These are phyloP conservation scores for Citrus glauca DNA, from an alignment of 345 rosid genomes.

Conservation along the genomic window DNA sequence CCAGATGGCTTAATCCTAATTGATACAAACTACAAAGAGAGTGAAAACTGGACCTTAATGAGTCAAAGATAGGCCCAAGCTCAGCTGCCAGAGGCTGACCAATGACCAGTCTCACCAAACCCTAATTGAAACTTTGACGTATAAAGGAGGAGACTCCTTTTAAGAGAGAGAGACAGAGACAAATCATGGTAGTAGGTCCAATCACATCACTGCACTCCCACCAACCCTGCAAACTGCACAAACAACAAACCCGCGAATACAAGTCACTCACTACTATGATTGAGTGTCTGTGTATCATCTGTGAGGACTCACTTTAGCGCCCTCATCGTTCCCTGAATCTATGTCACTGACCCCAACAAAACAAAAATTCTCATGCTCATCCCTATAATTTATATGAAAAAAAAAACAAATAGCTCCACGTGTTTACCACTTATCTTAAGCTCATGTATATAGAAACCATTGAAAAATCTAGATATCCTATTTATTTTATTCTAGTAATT, in stretches of 20 bases:
- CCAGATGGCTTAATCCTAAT: too few relatives aligned
- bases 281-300: background rate
- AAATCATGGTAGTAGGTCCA: slow-evolving; percentile 7
- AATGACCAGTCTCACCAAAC: slow-evolving; percentile 5
- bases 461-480: too few relatives aligned
- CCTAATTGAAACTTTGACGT: slow-evolving; percentile 4
- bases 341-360: slow-evolving; percentile 5
- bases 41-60: background rate
- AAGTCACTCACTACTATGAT: background rate
- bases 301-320: background rate
- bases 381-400: background rate
- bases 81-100: background rate
- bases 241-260: background rate
- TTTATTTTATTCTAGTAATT: too few relatives aligned
- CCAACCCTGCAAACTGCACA: background rate
- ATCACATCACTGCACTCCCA: background rate
- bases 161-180: background rate
- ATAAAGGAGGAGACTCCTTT: background rate
- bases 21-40: background rate
- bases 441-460: too few relatives aligned
- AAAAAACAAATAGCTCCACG: background rate
- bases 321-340: background rate
- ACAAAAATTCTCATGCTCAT: background rate
- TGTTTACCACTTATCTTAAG: background rate
- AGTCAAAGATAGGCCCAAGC: background rate